Evolutionary conservation across 2,329 filamentous ascomycete species (phyloP).

Genomic region (Aspergillus persii): DNA sequence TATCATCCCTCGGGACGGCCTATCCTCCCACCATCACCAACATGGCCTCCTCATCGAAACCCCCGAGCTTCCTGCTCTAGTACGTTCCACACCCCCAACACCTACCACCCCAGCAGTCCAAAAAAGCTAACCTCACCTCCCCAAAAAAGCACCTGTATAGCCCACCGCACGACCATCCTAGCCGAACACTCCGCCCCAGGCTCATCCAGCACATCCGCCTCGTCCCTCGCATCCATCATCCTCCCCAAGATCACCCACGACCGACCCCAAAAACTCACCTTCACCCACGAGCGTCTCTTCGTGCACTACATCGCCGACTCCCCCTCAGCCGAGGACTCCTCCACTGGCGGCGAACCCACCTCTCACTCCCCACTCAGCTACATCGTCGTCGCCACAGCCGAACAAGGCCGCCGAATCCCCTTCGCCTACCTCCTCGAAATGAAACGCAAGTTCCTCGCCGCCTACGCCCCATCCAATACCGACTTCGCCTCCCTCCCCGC

Average conservation of each 20-base stretch:
- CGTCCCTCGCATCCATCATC: conserved; percentile 86
- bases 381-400: conserved; percentile 79
- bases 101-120: conserved; percentile 8
- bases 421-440: conserved; percentile 92
- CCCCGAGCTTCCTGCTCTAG: conserved; percentile 69
- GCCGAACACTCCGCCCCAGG: conserved; percentile 87
- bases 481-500: conserved; percentile 77
- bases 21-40: conserved; percentile 14
- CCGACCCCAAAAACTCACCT: conserved; percentile 82
- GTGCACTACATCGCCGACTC: conserved; percentile 94
- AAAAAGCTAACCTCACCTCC: conserved; percentile 7
- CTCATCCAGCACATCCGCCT: conserved; percentile 78
- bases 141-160: conserved; percentile 76
- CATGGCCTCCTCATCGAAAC: conserved; percentile 71
- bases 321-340: conserved; percentile 38
- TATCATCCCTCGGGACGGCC: neutral
- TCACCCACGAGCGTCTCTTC: conserved; percentile 86
- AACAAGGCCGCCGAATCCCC: conserved; percentile 80
- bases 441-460: conserved; percentile 77
- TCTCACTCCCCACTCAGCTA: conserved; percentile 83
- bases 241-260: conserved; percentile 90
- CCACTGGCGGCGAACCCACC: conserved; percentile 42
- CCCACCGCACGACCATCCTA: conserved; percentile 88
- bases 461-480: conserved; percentile 64
- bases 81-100: conserved; percentile 44